These are phyloP conservation scores for Plasmodium cynomolgi DNA, from an alignment of 169 alveolate species.

Conservation along the genomic window DNA sequence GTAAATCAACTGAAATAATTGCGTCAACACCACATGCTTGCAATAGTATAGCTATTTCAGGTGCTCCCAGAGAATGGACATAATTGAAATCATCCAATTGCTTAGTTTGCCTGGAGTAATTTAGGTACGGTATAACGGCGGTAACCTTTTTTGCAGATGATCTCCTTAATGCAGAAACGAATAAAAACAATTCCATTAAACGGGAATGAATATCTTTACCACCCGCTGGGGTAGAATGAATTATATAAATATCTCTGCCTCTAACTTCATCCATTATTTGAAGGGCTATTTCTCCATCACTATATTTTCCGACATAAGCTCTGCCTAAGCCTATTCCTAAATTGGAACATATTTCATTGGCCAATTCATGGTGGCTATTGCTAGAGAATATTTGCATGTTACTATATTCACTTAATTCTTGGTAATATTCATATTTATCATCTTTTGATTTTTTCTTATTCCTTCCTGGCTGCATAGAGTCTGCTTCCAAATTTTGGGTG, in stretches of 20 bases:
- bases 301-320: constrained; percentile 82
- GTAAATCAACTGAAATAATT: constrained; percentile 85
- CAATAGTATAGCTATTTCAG: constrained; percentile 73
- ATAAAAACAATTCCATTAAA: constrained; percentile 74
- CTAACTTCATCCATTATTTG: constrained; percentile 88
- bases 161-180: constrained; percentile 87
- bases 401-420: constrained; percentile 75
- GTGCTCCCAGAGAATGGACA: constrained; percentile 64
- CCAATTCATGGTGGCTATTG: constrained; percentile 79
- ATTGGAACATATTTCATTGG: constrained; percentile 81
- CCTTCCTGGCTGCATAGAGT: not conserved
- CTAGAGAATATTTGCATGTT: constrained; percentile 79
- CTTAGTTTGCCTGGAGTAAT: constrained; percentile 88
- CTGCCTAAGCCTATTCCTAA: constrained; percentile 86
- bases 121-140: constrained; percentile 92
- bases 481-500: not conserved
- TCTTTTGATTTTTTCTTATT: constrained; percentile 21
- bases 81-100: constrained; percentile 43
- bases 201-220: constrained; percentile 84
- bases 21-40: constrained; percentile 86
- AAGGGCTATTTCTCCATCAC: constrained; percentile 92
- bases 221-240: constrained; percentile 88
- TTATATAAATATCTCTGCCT: constrained; percentile 90
- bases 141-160: constrained; percentile 91
- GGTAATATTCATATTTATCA: constrained; percentile 73